Percentiles rank a stretch among this genome's conserved stretches.
Evolutionary conservation across 2,329 filamentous ascomycete genomes (phyloP).

Genomic region (Apiospora koreana): DNA sequence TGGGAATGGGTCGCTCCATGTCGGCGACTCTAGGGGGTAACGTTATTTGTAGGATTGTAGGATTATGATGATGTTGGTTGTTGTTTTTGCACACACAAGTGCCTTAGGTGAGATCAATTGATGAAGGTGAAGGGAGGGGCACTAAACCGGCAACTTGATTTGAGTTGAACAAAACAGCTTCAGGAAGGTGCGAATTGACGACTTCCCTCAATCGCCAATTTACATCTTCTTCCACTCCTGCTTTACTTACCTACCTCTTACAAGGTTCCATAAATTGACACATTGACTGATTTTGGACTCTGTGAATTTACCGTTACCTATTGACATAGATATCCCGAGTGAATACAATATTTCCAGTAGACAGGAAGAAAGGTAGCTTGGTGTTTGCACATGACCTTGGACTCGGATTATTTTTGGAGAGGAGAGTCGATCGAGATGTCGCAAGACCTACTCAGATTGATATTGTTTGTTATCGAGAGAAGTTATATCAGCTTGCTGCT

Average conservation of each 20-base stretch:
- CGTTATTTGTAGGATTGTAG: background rate
- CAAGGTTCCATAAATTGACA: too few species aligned
- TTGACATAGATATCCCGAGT: background rate
- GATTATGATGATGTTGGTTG: background rate
- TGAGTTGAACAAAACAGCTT: background rate
- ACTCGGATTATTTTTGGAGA: background rate
- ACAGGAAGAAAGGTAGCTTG: background rate
- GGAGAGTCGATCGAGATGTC: background rate
- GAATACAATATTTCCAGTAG: background rate
- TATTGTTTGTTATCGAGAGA: background rate
- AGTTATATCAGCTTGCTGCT: background rate
- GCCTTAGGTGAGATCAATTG: background rate
- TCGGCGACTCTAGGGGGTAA: background rate
- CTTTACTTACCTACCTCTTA: background rate
- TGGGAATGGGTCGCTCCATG: conserved; percentile 15
- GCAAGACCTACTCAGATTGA: background rate
- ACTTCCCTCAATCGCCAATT: background rate
- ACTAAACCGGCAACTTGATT: background rate
- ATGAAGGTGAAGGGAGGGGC: background rate
- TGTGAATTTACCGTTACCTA: background rate
- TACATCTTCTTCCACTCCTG: too few species aligned
- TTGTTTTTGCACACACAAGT: background rate
- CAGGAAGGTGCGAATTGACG: background rate
- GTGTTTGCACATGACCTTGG: background rate
- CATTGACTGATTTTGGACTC: background rate